Evolutionary conservation across 129 eudicot species (phyloP), one percentile per base, ranked within the genome.

Genomic region (Arctium minus): DNA sequence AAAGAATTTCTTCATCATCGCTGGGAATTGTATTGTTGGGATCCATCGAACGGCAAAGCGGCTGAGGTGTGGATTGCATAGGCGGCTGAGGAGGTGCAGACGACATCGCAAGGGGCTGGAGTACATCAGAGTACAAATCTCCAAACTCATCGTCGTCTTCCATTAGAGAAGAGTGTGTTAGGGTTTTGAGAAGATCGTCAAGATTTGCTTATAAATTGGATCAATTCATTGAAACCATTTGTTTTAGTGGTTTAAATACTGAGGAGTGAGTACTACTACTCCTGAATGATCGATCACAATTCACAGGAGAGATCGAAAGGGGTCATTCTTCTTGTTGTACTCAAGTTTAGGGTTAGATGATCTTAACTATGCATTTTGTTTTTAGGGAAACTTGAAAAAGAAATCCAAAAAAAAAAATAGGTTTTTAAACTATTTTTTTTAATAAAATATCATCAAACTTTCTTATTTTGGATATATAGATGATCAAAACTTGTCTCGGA

Each of bases 71-170:
- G 69, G 85, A 60, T 71, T n/a, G 83, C 13, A 37, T 36, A 50
- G 73, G 78, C 53, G 77, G 82, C 39, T 74, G 77, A 11, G 70
- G 81, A 53, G 86, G 27, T 9, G 86, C 72, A 9, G 86, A 81
- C 74, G 88, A 35, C 68, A 86, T 69, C 74, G 87, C 72, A 17
- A 91, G 80, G 73, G 96, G 89, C 15, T 83, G 89, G 83, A 95
- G 92, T 10, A 95, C 97, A 46, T 95, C 99, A 10, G 99, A 88
- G 88, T 95, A 95, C 6, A 95, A 92, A 92, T 95, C 99, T 82
- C 99, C 99, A 90, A 95, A 95, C 86, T 95, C 99, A 73, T 95
- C 99, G 85, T 95, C 98, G 74, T 95, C 99, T 79, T 95, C 99
- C 99, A 95, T 91, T 68, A 30, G 79, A 27, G 68, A 60, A 60